Conservation (phyloP, 2,329 filamentous ascomycete species). For the Diplocarpon rosae region DNA sequence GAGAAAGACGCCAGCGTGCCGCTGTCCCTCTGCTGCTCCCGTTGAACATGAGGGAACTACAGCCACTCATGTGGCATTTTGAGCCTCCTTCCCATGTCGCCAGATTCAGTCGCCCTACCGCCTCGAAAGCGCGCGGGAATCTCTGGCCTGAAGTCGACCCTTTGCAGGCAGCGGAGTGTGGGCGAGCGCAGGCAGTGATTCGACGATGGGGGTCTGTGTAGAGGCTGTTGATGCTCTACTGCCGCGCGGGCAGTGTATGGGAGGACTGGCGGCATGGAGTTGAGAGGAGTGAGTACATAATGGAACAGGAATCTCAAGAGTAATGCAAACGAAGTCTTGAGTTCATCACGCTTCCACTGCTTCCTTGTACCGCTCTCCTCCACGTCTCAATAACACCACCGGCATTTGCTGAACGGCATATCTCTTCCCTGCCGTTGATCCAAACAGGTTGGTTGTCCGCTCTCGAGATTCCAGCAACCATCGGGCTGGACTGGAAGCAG, state of each 20-base stretch:
- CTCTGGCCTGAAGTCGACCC: conserved; percentile 1
- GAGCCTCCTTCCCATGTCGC: conserved; percentile 18
- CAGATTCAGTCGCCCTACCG: conserved; percentile 8
- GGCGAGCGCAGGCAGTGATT: conserved; percentile 13
- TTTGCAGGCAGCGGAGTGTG: conserved; percentile 9
- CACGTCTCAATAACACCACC: no score
- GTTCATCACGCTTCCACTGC: conserved; percentile 1
- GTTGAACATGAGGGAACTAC: conserved; percentile 5
- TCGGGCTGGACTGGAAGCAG: neutral
- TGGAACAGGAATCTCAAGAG: conserved; percentile 7
- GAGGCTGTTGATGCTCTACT: conserved; percentile 6
- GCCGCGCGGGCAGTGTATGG: conserved; percentile 20
- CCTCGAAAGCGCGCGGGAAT: conserved; percentile 23
- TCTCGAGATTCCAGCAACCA: conserved; percentile 12
- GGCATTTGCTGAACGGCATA: no score
- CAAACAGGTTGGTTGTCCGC: conserved; percentile 6
- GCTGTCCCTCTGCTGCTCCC: conserved; percentile 14
- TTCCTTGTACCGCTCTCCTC: neutral
- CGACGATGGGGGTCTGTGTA: conserved; percentile 6
- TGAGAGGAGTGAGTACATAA: conserved; percentile 15
- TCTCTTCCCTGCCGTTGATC: neutral
- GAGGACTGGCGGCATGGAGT: conserved; percentile 7
- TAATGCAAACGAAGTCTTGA: neutral
- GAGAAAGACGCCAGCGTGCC: conserved; percentile 4
- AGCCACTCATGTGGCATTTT: conserved; percentile 20